A percentile compares a stretch with the other conserved stretches of the same genome.
Evolutionary conservation across 1,284 basidiomycete genomes (phyloP).

Genomic region (Entoloma clypeatum): DNA sequence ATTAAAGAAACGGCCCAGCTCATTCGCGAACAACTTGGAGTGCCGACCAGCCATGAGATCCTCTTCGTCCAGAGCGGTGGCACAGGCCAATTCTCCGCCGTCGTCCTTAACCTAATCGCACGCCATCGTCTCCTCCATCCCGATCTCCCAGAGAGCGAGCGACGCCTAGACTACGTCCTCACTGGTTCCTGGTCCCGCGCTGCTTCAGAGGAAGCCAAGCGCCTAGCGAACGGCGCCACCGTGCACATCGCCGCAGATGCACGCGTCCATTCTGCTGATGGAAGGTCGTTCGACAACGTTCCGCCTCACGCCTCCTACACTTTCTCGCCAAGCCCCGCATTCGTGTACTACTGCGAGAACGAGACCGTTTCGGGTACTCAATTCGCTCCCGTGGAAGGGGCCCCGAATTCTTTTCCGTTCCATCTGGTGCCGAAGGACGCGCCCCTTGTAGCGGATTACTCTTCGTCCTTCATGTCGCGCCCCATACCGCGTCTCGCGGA

Average conservation of each 20-base stretch:
- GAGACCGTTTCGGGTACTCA: slow-evolving; percentile 98
- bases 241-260: slow-evolving; percentile 74
- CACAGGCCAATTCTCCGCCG: slow-evolving; percentile 84
- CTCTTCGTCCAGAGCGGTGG: slow-evolving; percentile 94
- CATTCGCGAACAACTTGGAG: slow-evolving; percentile 71
- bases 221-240: slow-evolving; percentile 49
- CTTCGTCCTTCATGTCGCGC: slow-evolving; percentile 96
- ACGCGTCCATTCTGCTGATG: slow-evolving; percentile 56
- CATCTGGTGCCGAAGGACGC: slow-evolving; percentile 60
- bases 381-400: slow-evolving; percentile 60
- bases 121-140: slow-evolving; percentile 71
- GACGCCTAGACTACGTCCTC: slow-evolving; percentile 80
- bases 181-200: slow-evolving; percentile 92
- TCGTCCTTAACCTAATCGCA: slow-evolving; percentile 85
- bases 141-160: slow-evolving; percentile 48
- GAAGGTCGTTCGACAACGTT: slow-evolving; percentile 76
- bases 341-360: slow-evolving; percentile 99
- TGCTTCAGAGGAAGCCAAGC: slow-evolving; percentile 76
- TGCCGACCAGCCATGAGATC: slow-evolving; percentile 82
- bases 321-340: slow-evolving; percentile 79
- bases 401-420: slow-evolving; percentile 80
- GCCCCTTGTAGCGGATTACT: slow-evolving; percentile 94
- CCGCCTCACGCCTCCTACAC: slow-evolving; percentile 71
- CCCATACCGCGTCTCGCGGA: slow-evolving; percentile 84
- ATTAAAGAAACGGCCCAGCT: slow-evolving; percentile 64